Evolutionary conservation across 257 asterid species (phyloP), one percentile per base, ranked within the genome.

Genomic region (Fraxinus cuspidata): DNA sequence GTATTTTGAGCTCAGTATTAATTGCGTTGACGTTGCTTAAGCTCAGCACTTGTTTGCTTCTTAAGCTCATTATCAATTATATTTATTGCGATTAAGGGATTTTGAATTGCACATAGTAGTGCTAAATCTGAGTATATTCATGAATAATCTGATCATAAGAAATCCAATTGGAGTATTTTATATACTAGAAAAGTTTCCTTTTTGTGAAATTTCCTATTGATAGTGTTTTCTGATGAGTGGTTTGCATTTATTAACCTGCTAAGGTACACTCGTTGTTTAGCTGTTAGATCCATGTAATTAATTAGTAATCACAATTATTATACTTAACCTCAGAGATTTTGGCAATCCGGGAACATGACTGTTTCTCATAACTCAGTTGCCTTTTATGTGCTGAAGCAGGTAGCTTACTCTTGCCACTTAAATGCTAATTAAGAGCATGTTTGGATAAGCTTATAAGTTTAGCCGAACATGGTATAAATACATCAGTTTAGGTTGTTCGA

Each of bases 201-300:
- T 49, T 49, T 15, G 58, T 16, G 58, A 15, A 3, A 16, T 4
- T 18, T 18, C 21, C 23, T 51, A 19, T 51, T 51, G 5, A 15
- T 18, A 3, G 60, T 5, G 2, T 16, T 51, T 18, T 51, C 18
- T 18, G 8, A 5, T 19, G 5, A 19, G 47, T 53, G 35, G 5
- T 34, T 21, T 66, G 65, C 71, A 47, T 66, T 79, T 35, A 73
- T 73, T 73, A 6, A 34, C 58, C 63, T 65, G 67, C 34, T 29
- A 25, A 38, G 63, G 5, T 44, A 60, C 23, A 25, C 44, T 70
- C 12, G 18, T 51, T 69, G 27, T 23, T 51, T 51, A 51, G 60
- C 60, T 51, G 60, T 6, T 51, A 16, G 60, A 75, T 31, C 40
- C 65, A 60, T 42, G 74, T 51, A 79, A 44, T 73, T 51, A 79